phyloP scores from a whole-genome alignment of 306 rosid genomes.

The Arachis stenosperma region DNA sequence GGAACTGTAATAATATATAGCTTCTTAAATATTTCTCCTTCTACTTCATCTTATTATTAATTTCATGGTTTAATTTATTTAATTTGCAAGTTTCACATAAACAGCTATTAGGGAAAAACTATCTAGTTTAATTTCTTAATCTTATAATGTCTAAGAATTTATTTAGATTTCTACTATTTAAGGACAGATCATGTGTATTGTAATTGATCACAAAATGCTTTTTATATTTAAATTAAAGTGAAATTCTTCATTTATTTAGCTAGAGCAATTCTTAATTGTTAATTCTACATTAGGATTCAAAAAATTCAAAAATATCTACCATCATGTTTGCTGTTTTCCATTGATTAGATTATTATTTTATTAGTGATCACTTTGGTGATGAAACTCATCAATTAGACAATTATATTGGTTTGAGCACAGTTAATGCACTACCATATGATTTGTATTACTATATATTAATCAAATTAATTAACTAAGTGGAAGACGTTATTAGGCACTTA shows the following conservation, averaged over 20 bases:
- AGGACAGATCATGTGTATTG: too few species aligned
- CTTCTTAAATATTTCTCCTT: constrained; percentile 13
- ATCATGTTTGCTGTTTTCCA: constrained; percentile 26
- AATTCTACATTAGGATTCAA: not conserved
- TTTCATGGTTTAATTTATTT: too few species aligned
- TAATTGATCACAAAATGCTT: too few species aligned
- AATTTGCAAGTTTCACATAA: too few species aligned
- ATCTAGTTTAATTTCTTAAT: too few species aligned
- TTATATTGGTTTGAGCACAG: constrained; percentile 34
- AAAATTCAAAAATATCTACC: constrained; percentile 37
- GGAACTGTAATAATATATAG: not conserved
- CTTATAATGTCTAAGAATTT: too few species aligned
- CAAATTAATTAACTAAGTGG: constrained; percentile 36
- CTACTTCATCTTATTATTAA: too few species aligned
- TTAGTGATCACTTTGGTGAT: constrained; percentile 26
- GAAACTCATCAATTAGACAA: not conserved
- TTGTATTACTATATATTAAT: constrained; percentile 22
- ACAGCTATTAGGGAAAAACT: too few species aligned
- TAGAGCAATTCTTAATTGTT: not conserved
- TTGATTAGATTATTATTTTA: constrained; percentile 38
- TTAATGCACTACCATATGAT: constrained; percentile 29
- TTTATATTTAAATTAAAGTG: too few species aligned
- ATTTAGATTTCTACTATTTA: too few species aligned
- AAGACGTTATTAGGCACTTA: constrained; percentile 43
- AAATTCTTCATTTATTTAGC: too few species aligned